Evolutionary conservation across 306 rosid species (phyloP).

Genomic region (Malus fusca): DNA sequence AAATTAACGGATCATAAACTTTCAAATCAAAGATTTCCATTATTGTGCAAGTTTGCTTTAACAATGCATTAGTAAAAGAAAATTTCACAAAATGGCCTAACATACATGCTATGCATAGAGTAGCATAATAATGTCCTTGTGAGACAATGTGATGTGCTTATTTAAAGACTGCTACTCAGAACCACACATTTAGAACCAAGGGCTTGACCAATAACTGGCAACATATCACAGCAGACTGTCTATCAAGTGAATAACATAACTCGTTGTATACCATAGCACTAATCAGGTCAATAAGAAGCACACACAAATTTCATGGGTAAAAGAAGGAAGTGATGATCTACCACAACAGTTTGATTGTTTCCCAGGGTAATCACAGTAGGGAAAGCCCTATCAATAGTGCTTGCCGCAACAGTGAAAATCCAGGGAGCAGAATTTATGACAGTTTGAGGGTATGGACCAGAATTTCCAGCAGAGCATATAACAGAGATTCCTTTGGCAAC

Average conservation of each 20-base stretch:
- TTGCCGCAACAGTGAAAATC: conserved; percentile 55
- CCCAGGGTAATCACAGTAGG: conserved; percentile 39
- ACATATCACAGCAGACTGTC: neutral
- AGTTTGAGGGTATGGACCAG: conserved; percentile 55
- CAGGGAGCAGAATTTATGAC: conserved; percentile 57
- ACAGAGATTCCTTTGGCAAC: conserved; percentile 47
- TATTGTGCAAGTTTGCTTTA: too few relatives aligned
- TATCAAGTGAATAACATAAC: neutral
- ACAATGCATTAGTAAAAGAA: neutral
- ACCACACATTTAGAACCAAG: neutral
- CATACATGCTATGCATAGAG: too few relatives aligned
- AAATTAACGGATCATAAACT: neutral
- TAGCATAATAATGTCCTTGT: neutral
- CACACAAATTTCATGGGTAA: neutral
- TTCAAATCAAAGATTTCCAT: too few relatives aligned
- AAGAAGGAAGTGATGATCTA: conserved; percentile 23
- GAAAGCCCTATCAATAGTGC: conserved; percentile 52
- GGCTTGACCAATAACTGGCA: neutral
- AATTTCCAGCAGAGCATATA: conserved; percentile 54
- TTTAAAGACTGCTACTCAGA: neutral
- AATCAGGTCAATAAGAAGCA: neutral
- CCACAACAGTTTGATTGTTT: conserved; percentile 54
- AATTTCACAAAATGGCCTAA: neutral
- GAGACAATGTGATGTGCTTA: neutral
- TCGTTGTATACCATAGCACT: neutral